Conservation (phyloP, 2,329 filamentous ascomycete species). For the Xylaria digitata region DNA sequence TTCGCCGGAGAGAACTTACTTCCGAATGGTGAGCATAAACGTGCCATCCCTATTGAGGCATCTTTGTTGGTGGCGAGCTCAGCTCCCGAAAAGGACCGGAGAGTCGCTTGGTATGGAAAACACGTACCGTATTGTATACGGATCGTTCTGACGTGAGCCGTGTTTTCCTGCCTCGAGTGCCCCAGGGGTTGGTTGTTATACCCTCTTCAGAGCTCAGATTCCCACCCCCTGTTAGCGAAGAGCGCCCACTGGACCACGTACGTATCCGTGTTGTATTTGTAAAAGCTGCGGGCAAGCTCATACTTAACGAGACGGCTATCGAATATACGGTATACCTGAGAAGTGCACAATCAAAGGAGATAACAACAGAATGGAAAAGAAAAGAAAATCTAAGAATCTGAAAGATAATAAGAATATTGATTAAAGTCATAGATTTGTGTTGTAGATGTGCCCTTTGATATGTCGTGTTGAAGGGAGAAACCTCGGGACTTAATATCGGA, state of each 20-base stretch:
- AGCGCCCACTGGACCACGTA: conserved; percentile 27
- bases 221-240: conserved; percentile 14
- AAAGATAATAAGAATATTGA: neutral
- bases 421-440: neutral
- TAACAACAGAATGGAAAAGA: neutral
- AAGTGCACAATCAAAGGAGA: neutral
- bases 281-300: conserved; percentile 23
- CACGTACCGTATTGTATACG: conserved; percentile 19
- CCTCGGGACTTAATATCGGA: conserved; percentile 5
- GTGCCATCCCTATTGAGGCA: conserved; percentile 13
- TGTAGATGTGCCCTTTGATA: neutral
- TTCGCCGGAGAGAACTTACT: conserved; percentile 2
- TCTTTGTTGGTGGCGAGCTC: conserved; percentile 5
- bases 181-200: conserved; percentile 10
- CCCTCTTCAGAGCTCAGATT: conserved; percentile 12
- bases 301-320: neutral
- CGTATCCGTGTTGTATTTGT: conserved; percentile 16
- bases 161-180: conserved; percentile 21
- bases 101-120: conserved; percentile 18
- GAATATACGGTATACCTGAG: neutral
- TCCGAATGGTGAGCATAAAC: conserved; percentile 9
- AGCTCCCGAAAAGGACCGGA: conserved; percentile 1
- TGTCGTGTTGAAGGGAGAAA: conserved; percentile 2
- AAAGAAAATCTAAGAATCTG: neutral
- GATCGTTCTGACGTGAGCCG: conserved; percentile 31